Base-by-base conservation (phyloP, 345 rosid genomes). In the Eucalyptus virginea region DNA sequence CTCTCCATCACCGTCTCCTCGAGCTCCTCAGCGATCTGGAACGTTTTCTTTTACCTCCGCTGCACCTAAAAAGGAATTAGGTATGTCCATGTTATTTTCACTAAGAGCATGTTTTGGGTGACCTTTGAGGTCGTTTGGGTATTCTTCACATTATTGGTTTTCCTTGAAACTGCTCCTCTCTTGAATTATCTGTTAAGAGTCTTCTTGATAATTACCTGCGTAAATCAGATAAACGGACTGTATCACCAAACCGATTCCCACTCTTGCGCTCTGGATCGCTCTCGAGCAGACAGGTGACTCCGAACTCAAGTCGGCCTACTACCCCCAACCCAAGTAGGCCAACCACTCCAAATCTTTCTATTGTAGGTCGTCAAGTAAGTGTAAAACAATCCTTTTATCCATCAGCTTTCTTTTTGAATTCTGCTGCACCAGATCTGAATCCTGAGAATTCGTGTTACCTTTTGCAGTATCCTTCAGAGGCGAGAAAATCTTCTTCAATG, bases 201-300 rank as follows among this genome's bases (percentile, higher is more conserved):
- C 48, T 45, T 50, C 81, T 58, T 32, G 47, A 34, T 85, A 58
- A 37, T 21, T n/a, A 77, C 54, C 81, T 40, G 28, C 8, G 11
- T 88, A 67, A 89, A 92, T 58, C 95, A 97, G 99, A 95, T 86
- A 96, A 96, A 85, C 93, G 96, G 89, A 72, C 98, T 48, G 93
- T 94, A 81, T 97, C 99, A 50, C 99, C 99, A 1, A 93, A 93
- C 91, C 96, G 96, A 26, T 96, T 97, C 92, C 99, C 99, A 3
- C 94, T 95, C 65, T 88, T 96, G 89, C 96, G 97, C 87, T 96
- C 99, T 28, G 98, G 97, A 47, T 96, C 98, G 9, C 86, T 94
- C 81, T 91, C 96, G 42, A 96, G 94, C 89, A 91, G 99, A 89
- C 93, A 98, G 62, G 94, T 94, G 28, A 95, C 97, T 28, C 99